Evolutionary conservation across 306 rosid species (phyloP).

Genomic region (Cucumis hystrix): DNA sequence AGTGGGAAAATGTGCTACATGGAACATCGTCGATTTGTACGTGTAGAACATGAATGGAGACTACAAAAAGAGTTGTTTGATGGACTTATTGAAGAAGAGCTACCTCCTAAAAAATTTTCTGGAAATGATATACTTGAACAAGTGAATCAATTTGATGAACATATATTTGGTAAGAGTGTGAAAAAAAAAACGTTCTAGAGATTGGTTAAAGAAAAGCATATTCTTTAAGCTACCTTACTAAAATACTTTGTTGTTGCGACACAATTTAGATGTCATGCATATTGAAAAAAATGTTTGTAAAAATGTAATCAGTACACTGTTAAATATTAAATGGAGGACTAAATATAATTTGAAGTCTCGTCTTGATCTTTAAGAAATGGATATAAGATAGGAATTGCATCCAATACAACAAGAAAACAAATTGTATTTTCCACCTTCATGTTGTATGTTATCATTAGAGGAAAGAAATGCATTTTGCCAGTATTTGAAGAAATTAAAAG

Average conservation of each 20-base stretch:
- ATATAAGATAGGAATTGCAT: neutral
- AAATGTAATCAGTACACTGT: neutral
- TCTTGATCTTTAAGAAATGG: neutral
- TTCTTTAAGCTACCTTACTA: neutral
- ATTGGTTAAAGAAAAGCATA: neutral
- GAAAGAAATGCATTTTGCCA: neutral
- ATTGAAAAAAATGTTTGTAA: neutral
- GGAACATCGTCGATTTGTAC: neutral
- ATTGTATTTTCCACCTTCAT: neutral
- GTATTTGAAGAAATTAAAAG: neutral
- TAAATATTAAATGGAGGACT: neutral
- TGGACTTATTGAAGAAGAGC: neutral
- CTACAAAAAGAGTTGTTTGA: neutral
- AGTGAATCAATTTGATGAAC: no score
- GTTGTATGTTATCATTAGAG: neutral
- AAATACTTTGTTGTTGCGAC: neutral
- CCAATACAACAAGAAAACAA: neutral
- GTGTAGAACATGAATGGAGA: neutral
- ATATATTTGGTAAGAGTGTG: no score
- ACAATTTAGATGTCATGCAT: neutral
- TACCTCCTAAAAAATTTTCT: no score
- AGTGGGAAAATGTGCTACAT: neutral
- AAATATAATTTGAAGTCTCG: neutral
- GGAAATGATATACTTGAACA: no score
- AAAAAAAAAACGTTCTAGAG: no score